phyloP scores from a whole-genome alignment of 805 yeast genomes.

The Wickerhamia fluorescens region DNA sequence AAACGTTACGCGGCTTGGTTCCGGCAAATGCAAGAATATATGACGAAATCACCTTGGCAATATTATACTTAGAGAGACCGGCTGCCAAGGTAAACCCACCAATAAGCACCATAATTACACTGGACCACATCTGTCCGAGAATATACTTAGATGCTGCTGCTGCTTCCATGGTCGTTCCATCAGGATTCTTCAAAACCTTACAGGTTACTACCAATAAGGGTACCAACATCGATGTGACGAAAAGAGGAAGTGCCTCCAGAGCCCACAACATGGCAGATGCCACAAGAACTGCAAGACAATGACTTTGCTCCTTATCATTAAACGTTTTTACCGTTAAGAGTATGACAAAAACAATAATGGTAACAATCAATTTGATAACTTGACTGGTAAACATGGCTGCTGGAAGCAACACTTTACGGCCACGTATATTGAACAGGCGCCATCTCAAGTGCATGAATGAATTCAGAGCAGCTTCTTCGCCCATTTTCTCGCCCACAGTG shows the following conservation, averaged over 20 bases:
- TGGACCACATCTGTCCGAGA: slow-evolving; percentile 88
- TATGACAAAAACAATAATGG: slow-evolving; percentile 46
- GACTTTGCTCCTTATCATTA: slow-evolving; percentile 55
- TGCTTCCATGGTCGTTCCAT: slow-evolving; percentile 47
- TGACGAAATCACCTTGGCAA: slow-evolving; percentile 82
- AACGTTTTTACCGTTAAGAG: slow-evolving; percentile 52
- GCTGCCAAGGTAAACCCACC: slow-evolving; percentile 97
- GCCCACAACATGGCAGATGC: slow-evolving; percentile 50
- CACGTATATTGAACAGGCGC: slow-evolving; percentile 9
- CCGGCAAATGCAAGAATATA: slow-evolving; percentile 78
- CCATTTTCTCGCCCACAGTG: slow-evolving; percentile 15
- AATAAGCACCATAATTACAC: slow-evolving; percentile 78
- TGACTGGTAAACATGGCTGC: slow-evolving; percentile 41
- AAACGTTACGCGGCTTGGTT: slow-evolving; percentile 69
- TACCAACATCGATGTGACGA: slow-evolving; percentile 42
- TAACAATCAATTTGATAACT: slow-evolving; percentile 41
- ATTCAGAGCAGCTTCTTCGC: slow-evolving; percentile 14
- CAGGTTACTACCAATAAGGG: slow-evolving; percentile 43
- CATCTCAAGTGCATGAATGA: slow-evolving; percentile 15
- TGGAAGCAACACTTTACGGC: slow-evolving; percentile 30
- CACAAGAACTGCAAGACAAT: slow-evolving; percentile 64
- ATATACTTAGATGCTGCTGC: slow-evolving; percentile 72
- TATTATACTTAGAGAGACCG: slow-evolving; percentile 82
- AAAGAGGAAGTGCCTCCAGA: slow-evolving; percentile 44
- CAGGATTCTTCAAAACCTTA: slow-evolving; percentile 42